Base-by-base conservation (phyloP, 1,284 basidiomycete species). In the Austroboletus rostrupii region DNA sequence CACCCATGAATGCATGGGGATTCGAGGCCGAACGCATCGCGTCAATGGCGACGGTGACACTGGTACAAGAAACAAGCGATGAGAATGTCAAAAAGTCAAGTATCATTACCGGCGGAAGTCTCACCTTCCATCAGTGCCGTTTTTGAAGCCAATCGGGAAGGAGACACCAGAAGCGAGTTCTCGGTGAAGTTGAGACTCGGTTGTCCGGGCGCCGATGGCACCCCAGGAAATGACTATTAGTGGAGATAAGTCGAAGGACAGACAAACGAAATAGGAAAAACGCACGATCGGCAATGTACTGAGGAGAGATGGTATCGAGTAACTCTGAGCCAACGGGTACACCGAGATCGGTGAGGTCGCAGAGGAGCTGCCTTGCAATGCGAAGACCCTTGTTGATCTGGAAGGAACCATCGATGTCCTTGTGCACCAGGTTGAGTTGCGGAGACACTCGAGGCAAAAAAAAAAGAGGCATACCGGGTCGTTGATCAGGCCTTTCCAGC, bases 61-160 rank as follows among this genome's bases (percentile, higher is more conserved):
- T 81, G 38, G 33, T 13, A 35, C 14, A 12, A 40, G 42, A 23
- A 42, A 9, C 6, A 16, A 12, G 39, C 13, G 46, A 48, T 68
- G 19, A 62, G 50, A 6, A 57, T 14, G 36, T 14, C 8, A 21
- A 48, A 46, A 5, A 10, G 12, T 9, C 9, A 4, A 11, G 10
- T 45, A 17, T 38, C 42, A 43, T 26, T 45, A 36, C 20, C 31
- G 17, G 5, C 23, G 20, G 36, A 42, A 43, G 44, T 48, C 75
- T 63, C 57, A 92, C 85, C 87, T 88, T 45, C 96, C 96, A 68
- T 98, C 95, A 6, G 96, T 98, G 48, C 95, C 95, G 70, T 99
- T 99, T 73, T 99, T 99, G 86, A 99, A 99, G n/a, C 96, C 91
- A 55, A 92, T 88, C 13, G 91, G 90, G 80, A 92, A 91, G 44